Base-by-base conservation (phyloP, 768 basidiomycete species). In the Mycena chlorophos region DNA sequence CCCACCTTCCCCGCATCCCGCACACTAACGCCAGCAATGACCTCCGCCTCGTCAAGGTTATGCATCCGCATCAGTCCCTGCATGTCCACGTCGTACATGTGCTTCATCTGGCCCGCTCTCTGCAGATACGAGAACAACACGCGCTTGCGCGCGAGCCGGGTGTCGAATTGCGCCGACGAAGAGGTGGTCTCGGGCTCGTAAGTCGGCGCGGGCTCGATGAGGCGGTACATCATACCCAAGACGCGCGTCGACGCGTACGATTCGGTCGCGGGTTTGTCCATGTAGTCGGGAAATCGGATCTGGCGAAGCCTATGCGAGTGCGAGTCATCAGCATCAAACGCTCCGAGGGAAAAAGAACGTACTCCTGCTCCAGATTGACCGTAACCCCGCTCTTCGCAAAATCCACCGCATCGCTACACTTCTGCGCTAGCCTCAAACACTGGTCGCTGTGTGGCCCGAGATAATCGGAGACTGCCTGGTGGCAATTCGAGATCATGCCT, bases 171-270 rank as follows among this genome's bases (percentile, higher is more conserved):
- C 3, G 42, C 27, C 0, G 49, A 52, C 17, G 25, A n/a, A 4
- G 40, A 29, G 1, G n/a, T n/a, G n/a, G n/a, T n/a, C n/a, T n/a
- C n/a, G n/a, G 61, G 61, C 17, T 45, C 30, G 20, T 58, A 62
- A 45, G 58, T 51, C 34, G 61, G 61, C 14, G 61, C 55, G 1
- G 61, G 61, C 28, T 62, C 61, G 6, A 62, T 62, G 5, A 56
- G 45, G 4, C 61, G 28, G 27, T 56, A 62, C 58, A 62, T 58
- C 55, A 51, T 55, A 1, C 61, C 61, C 13, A 62, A 55, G n/a
- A 56, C 57, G 0, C 51, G 48, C 17, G 54, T 4, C 48, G 57
- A 59, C 5, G 42, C 31, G 39, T 62, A 62, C 29, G 51, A 56
- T 20, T 5, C 4, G 0, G 54, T 38, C 1, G 52, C 28, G 1